Base-by-base conservation (phyloP, 495 filamentous ascomycete species). In the Cudoniella acicularis region DNA sequence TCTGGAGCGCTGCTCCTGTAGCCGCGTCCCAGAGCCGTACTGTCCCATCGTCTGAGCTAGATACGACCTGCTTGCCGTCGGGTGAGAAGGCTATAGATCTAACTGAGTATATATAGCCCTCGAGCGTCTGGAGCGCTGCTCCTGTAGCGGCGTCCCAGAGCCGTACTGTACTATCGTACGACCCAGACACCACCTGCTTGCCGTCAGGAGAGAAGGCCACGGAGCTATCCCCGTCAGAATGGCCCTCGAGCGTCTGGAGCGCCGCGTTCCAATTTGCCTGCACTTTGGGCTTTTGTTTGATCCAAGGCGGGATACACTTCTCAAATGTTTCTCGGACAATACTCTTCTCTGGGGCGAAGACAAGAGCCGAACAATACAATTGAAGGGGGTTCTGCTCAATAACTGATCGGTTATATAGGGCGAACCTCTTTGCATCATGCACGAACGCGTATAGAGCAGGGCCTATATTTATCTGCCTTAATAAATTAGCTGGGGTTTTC, bases 201-300 rank as follows among this genome's bases (percentile, higher is more conserved):
- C 61, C 60, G 53, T 73, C 63, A 1, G 64, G 65, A 9, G 71
- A 73, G 66, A 73, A 75, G 16, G 62, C 69, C 17, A 74, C 61
- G 16, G 62, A 27, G 18, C 6, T 48, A 30, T 72, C 66, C n/a
- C 3, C 24, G 26, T 47, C 63, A 4, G 30, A 6, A 36, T 36
- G 30, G 62, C 67, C 56, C 41, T 67, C 48, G 23, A 70, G 64
- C 22, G 45, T 51, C 46, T 36, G 68, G 75, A 73, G 53, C 3
- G 18, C 23, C 17, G 22, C 41, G 30, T 36, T 36, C 30, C 30
- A 36, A 36, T 36, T 6, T 36, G 30, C 43, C 17, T 46, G 8
- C 6, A 46, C 18, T 46, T 21, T 46, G 17, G 43, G 43, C 43
- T 46, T 46, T 46, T 21, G 8, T 17, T 46, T 4, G 17, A 46